Percentiles rank a stretch among this genome's conserved stretches.
These are phyloP conservation scores for Pontederia paniculata DNA, from an alignment of 176 grass and related monocot genomes.

Conservation along the genomic window DNA sequence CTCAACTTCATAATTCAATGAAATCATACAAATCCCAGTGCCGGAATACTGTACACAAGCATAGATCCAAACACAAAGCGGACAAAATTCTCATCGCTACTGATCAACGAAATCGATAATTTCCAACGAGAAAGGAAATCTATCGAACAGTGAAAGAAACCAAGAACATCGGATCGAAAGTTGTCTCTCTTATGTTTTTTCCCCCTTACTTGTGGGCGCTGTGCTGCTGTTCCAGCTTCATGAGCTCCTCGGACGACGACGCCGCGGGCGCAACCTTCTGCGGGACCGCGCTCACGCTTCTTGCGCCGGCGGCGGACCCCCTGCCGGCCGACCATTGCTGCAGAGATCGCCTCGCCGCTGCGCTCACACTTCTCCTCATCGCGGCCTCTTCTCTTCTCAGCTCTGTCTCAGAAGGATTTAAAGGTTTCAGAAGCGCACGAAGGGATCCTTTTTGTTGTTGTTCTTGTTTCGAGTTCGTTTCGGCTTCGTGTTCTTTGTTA, in stretches of 20 bases:
- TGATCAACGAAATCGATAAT: too few relatives aligned
- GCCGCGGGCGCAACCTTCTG: slow-evolving; percentile 23
- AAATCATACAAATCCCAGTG: too few relatives aligned
- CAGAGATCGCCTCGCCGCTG: slow-evolving; percentile 28
- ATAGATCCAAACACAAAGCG: too few relatives aligned
- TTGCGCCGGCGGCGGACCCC: neutral
- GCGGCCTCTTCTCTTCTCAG: too few relatives aligned
- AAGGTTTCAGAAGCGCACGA: too few relatives aligned
- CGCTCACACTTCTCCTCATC: slow-evolving; percentile 11
- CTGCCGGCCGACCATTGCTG: slow-evolving; percentile 20
- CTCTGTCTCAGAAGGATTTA: too few relatives aligned
- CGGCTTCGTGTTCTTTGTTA: too few relatives aligned
- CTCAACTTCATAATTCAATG: slow-evolving; percentile 6
- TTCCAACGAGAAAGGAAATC: too few relatives aligned
- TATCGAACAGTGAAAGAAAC: neutral
- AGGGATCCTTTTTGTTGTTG: too few relatives aligned
- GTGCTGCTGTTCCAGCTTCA: slow-evolving; percentile 54
- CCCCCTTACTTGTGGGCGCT: slow-evolving; percentile 71
- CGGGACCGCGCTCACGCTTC: slow-evolving; percentile 21
- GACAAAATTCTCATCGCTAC: too few relatives aligned
- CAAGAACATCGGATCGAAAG: neutral
- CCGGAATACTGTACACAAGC: neutral
- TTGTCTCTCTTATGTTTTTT: neutral
- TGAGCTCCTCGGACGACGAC: slow-evolving; percentile 78
- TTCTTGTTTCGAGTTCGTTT: too few relatives aligned